Base-by-base conservation (phyloP, 345 rosid genomes). In the Toxicodendron radicans region DNA sequence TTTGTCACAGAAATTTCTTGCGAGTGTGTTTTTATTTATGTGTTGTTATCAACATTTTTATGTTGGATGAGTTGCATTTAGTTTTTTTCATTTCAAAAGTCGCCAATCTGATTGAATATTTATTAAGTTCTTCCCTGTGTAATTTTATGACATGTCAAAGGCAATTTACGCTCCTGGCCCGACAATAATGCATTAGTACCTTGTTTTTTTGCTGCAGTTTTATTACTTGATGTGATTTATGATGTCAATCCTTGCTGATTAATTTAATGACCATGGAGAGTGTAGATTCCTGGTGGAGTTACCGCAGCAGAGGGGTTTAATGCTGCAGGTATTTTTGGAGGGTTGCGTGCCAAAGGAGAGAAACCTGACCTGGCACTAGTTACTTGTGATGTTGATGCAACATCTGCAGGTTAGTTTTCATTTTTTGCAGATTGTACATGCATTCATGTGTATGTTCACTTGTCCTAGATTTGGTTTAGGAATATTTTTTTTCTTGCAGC, bases 301-400 rank as follows among this genome's bases (percentile, higher is more conserved):
- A 90, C 97, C 21, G 98, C 99, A 57, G 92, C 99, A 0, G 90
- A 85, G 80, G 99, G 98, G 56, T 93, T 95, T 72, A 87, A 84
- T 73, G 97, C 99, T 59, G 86, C 91, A 16, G 97, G 97, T 24
- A 84, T 91, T 62, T 91, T 85, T 86, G 97, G 89, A 32, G 95
- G 98, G 9, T 82, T 95, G 80, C 89, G 95, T 56, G 98, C 97
- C 72, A 77, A 86, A 79, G 93, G 95, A 78, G 89, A 85, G 74
- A 93, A 90, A 79, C 98, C 98, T 9, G 97, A 93, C 86, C 95
- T 91, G 10, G 97, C 97, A 0, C 93, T 93, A 72, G 90, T 93
- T 56, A 81, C 89, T 52, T 93, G 98, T 80, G 97, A 93, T 76
- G 97, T 93, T 3, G 89, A 88, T 35, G 98, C 98, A 73, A 77